Evolutionary conservation across 768 basidiomycete species (phyloP), one percentile per base, ranked within the genome.

Genomic region (Asterophora lycoperdoides): DNA sequence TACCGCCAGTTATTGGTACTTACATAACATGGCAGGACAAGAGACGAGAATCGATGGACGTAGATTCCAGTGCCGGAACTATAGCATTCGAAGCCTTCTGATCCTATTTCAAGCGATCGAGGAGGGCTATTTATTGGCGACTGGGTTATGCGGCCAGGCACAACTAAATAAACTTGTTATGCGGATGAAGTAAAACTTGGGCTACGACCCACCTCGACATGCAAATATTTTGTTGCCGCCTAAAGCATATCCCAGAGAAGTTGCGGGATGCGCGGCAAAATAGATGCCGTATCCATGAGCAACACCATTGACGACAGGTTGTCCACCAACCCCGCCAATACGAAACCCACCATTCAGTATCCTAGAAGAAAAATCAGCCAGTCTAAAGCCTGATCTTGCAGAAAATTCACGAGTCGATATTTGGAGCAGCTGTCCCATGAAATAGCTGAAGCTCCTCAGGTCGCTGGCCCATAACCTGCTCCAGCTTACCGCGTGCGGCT

Each of bases 361-460:
- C 3, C 23, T 23, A 23, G 23, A 23, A 23, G 23, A 23, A 23
- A 23, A 23, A 23, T 14, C 29, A 5, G 15, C 7, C 5, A 18
- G n/a, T n/a, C 43, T n/a, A 1, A 9, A 43, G 13, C 15, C 17
- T 4, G 26, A 26, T 10, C 17, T 11, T 32, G 3, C 23, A 23
- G 23, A 34, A 33, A 30, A 44, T 30, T 44, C n/a, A 44, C 43
- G 30, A 44, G 5, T 44, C 43, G 8, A 44, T 44, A 32, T 44
- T 44, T 7, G n/a, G 10, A 23, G 23, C 23, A 23, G 23, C 23
- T 23, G 23, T 23, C 23, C 23, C 23, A 23, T 23, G 23, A 6
- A 23, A 23, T 23, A 23, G 23, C 23, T 23, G 23, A 6, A 23
- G 23, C 23, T 23, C 23, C 23, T 23, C 23, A 23, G 23, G 6